Evolutionary conservation across 805 yeast genomes (phyloP).

Genomic region (Pichia kluyveri): DNA sequence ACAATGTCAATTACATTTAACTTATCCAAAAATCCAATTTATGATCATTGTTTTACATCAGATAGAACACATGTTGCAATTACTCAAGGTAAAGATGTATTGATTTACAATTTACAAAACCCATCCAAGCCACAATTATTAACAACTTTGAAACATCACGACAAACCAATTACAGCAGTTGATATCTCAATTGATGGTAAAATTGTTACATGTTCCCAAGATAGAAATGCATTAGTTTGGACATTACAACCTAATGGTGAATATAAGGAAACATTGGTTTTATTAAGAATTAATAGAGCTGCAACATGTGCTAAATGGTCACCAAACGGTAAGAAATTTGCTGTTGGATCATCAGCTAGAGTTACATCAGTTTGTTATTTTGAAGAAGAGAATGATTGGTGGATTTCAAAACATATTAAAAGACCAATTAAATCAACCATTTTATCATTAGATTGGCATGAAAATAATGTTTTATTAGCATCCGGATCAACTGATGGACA

Average conservation of each 20-base stretch:
- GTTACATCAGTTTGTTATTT: conserved; percentile 93
- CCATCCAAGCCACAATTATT: conserved; percentile 51
- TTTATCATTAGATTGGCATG: conserved; percentile 84
- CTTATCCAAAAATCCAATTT: conserved; percentile 77
- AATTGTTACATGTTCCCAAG: conserved; percentile 95
- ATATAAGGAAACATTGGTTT: conserved; percentile 81
- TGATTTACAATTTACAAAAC: conserved; percentile 52
- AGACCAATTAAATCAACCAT: conserved; percentile 89
- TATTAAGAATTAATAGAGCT: conserved; percentile 87
- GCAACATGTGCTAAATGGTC: conserved; percentile 95
- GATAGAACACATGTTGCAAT: conserved; percentile 64
- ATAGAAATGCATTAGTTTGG: conserved; percentile 96
- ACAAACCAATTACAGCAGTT: conserved; percentile 88
- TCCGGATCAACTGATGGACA: conserved; percentile 93
- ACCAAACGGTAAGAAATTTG: conserved; percentile 89
- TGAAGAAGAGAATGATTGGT: conserved; percentile 96
- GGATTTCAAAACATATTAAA: conserved; percentile 97
- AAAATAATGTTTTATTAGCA: conserved; percentile 79
- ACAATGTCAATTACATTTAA: conserved; percentile 38
- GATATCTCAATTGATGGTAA: conserved; percentile 84
- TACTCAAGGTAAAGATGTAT: conserved; percentile 69
- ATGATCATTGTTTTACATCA: conserved; percentile 81
- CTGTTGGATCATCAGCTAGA: conserved; percentile 94
- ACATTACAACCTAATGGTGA: conserved; percentile 54
- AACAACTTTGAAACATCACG: conserved; percentile 72